A percentile compares a stretch with the other conserved stretches of the same genome.
These are phyloP conservation scores for Eremochloa ophiuroides DNA, from an alignment of 176 grass and related monocot species.

Conservation along the genomic window DNA sequence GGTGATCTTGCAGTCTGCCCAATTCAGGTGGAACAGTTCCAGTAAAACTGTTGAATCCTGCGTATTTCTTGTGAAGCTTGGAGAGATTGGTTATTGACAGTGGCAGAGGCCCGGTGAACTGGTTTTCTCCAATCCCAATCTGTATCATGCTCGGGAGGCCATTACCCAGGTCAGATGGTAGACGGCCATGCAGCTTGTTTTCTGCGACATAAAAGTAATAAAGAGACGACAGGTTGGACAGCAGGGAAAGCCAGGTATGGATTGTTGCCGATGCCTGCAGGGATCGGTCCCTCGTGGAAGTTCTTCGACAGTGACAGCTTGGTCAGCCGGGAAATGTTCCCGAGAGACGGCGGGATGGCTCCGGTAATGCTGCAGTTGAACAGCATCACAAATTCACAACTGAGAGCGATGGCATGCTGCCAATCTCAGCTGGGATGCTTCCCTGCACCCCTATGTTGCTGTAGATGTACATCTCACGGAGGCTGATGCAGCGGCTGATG, in stretches of 20 bases:
- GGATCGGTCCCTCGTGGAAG: not conserved
- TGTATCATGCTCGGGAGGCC: not conserved
- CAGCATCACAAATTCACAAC: not conserved
- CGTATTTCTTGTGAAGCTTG: not conserved
- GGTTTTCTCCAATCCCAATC: not conserved
- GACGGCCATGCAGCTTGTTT: not conserved
- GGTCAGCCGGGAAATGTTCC: not conserved
- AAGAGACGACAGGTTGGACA: not conserved
- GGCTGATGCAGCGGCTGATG: slow-evolving; percentile 5
- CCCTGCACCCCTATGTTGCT: not conserved
- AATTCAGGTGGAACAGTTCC: not conserved
- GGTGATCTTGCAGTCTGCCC: not conserved
- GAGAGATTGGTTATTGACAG: slow-evolving; percentile 1
- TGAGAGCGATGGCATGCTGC: not conserved
- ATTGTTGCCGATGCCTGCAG: not conserved
- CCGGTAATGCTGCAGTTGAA: not conserved
- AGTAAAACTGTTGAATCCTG: not conserved
- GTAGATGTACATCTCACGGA: not conserved
- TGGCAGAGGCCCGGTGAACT: not conserved
- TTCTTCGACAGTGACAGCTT: not conserved
- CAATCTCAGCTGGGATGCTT: slow-evolving; percentile 6
- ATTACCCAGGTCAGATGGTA: slow-evolving; percentile 2
- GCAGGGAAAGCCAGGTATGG: not conserved
- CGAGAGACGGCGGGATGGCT: not conserved
- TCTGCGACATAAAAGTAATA: not conserved